Evolutionary conservation across 2,329 filamentous ascomycete species (phyloP).

Genomic region (Lomentospora prolificans): DNA sequence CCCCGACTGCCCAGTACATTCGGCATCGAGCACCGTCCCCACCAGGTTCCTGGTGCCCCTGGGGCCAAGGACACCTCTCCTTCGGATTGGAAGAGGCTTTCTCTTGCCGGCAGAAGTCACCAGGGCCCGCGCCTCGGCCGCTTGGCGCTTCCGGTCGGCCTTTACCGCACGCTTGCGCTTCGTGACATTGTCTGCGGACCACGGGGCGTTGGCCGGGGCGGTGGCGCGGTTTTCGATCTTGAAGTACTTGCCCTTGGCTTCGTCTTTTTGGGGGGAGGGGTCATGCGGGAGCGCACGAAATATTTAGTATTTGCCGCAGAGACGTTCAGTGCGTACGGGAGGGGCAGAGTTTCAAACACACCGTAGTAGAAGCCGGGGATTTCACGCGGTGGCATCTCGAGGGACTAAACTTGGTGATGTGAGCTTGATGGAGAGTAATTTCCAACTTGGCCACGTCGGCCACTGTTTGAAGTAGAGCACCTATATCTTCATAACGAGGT

Average conservation of each 20-base stretch:
- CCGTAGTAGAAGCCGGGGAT: constrained; percentile 49
- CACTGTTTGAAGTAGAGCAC: too few species aligned
- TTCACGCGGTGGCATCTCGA: constrained; percentile 13
- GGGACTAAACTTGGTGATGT: not conserved
- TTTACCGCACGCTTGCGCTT: constrained; percentile 38
- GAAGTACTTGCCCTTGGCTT: constrained; percentile 56
- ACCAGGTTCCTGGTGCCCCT: constrained; percentile 10
- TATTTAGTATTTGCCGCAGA: too few species aligned
- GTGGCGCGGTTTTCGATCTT: constrained; percentile 50
- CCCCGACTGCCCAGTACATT: constrained; percentile 7
- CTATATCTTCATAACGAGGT: too few species aligned
- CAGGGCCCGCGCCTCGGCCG: constrained; percentile 28
- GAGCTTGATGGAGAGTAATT: too few species aligned
- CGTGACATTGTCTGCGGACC: constrained; percentile 50
- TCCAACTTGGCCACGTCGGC: too few species aligned
- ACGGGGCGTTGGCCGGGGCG: constrained; percentile 39
- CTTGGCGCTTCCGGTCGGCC: constrained; percentile 17
- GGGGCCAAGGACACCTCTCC: constrained; percentile 8
- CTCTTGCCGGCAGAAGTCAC: constrained; percentile 22
- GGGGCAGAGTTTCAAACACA: constrained; percentile 15
- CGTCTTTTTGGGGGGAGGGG: too few species aligned
- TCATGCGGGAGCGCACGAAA: too few species aligned
- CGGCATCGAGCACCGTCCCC: constrained; percentile 10
- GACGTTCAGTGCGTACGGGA: not conserved
- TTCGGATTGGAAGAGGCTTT: constrained; percentile 19